These are phyloP conservation scores for Eucalyptus shirleyi DNA, from an alignment of 345 rosid genomes.

Conservation along the genomic window DNA sequence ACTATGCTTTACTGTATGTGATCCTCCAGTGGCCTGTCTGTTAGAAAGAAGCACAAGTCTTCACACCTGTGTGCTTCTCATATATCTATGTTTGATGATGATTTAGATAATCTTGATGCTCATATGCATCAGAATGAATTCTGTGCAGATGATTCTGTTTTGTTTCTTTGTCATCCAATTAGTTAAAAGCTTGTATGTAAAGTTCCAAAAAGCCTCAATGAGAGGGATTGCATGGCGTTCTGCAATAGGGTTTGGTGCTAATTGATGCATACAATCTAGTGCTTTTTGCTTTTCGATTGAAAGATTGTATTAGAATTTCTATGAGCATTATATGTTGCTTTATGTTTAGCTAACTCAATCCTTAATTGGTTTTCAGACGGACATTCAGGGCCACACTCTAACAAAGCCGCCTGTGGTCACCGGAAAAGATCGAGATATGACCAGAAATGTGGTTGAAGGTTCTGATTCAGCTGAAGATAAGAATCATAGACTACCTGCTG, in stretches of 20 bases:
- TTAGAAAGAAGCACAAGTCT: background rate
- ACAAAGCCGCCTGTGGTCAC: slow-evolving; percentile 16
- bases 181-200: background rate
- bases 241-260: background rate
- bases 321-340: background rate
- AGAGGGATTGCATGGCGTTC: background rate
- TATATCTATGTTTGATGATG: background rate
- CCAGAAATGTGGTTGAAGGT: slow-evolving; percentile 22
- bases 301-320: background rate
- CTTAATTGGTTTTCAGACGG: slow-evolving; percentile 11
- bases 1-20: background rate
- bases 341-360: background rate
- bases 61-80: background rate
- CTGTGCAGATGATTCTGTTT: background rate
- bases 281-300: background rate
- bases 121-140: background rate
- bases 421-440: slow-evolving; percentile 35
- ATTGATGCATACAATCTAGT: background rate
- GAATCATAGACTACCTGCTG: slow-evolving; percentile 32
- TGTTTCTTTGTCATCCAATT: background rate
- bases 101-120: background rate
- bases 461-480: slow-evolving; percentile 37
- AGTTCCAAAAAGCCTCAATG: background rate
- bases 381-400: slow-evolving; percentile 14
- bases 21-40: background rate